phyloP scores from a whole-genome alignment of 352 stramenopile genomes.

The Phytophthora hibernalis region DNA sequence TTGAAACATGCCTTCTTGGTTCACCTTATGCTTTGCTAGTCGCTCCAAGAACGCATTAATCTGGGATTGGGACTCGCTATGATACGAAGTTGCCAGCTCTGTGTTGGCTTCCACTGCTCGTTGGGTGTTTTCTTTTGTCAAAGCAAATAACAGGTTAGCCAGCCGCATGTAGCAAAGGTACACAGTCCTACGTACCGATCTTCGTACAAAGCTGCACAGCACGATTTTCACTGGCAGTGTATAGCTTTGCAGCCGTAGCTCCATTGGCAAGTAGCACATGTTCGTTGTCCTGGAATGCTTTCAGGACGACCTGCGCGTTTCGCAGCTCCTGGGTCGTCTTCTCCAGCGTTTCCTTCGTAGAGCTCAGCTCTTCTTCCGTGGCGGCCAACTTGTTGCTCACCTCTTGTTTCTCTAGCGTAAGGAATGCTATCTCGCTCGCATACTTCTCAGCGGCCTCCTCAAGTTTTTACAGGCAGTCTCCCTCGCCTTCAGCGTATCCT shows the following conservation, averaged over 20 bases:
- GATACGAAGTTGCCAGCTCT: conserved; percentile 52
- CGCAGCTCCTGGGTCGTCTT: conserved; percentile 37
- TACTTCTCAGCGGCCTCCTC: conserved; percentile 70
- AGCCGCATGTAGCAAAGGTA: not conserved
- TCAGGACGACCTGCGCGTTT: conserved; percentile 40
- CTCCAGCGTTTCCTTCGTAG: conserved; percentile 46
- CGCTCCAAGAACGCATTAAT: conserved; percentile 56
- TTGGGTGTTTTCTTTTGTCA: conserved; percentile 52
- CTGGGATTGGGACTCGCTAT: conserved; percentile 47
- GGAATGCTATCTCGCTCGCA: conserved; percentile 49
- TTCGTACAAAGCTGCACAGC: conserved; percentile 56
- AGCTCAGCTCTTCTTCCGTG: conserved; percentile 39
- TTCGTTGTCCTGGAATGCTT: conserved; percentile 66
- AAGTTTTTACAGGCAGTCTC: conserved; percentile 67
- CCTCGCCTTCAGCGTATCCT: conserved; percentile 83
- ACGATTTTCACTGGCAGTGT: conserved; percentile 63
- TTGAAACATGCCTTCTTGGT: conserved; percentile 52
- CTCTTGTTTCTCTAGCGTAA: conserved; percentile 58
- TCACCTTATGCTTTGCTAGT: conserved; percentile 57
- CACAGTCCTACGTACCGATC: conserved; percentile 48
- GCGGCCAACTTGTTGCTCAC: conserved; percentile 48
- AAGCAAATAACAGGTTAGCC: conserved; percentile 5
- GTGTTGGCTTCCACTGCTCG: conserved; percentile 57
- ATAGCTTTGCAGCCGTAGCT: conserved; percentile 56
- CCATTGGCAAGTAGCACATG: conserved; percentile 61